Conservation (phyloP, 495 filamentous ascomycete genomes). For the Xylaria venustula region DNA sequence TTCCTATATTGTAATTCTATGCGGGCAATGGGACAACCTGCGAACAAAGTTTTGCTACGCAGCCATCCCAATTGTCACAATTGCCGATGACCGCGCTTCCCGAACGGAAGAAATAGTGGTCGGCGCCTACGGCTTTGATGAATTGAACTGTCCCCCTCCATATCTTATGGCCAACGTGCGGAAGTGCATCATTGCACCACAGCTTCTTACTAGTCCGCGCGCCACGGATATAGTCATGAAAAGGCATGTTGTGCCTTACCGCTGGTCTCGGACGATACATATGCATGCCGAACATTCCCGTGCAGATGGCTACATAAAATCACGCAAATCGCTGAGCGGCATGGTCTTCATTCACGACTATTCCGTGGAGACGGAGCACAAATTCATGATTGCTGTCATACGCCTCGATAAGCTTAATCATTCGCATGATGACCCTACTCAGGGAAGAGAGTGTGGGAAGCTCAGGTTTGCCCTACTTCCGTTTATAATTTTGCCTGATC, state of each 20-base stretch:
- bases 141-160: neutral
- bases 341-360: too few relatives aligned
- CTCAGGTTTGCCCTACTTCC: neutral
- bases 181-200: neutral
- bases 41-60: neutral
- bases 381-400: neutral
- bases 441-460: neutral
- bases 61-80: neutral
- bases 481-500: neutral
- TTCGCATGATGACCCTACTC: neutral
- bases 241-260: neutral
- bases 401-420: neutral
- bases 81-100: neutral
- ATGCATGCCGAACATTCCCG: too few relatives aligned
- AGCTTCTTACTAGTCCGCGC: neutral
- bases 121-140: neutral
- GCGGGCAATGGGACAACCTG: neutral
- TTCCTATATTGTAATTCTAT: neutral
- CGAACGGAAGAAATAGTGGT: neutral
- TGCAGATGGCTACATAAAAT: neutral
- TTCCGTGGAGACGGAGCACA: neutral
- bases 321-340: neutral
- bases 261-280: neutral
- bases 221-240: neutral
- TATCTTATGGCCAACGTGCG: neutral